These are phyloP conservation scores for Senna siamea DNA, from an alignment of 306 rosid genomes.

Conservation along the genomic window DNA sequence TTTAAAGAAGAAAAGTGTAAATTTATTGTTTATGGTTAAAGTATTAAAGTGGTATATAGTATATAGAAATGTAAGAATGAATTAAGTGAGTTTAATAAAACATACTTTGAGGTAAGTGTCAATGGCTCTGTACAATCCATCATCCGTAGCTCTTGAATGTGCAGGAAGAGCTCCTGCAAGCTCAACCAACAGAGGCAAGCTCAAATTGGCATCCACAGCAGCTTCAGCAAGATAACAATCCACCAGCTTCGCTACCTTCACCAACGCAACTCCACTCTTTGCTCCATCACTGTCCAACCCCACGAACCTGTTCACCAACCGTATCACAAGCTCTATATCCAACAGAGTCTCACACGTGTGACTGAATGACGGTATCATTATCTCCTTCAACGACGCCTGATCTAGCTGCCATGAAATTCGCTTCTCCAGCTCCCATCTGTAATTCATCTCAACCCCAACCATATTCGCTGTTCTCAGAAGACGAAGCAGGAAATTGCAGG, in stretches of 20 bases:
- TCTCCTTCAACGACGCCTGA: constrained; percentile 76
- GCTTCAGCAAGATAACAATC: constrained; percentile 83
- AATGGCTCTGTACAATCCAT: constrained; percentile 89
- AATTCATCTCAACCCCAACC: constrained; percentile 72
- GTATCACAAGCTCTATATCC: constrained; percentile 69
- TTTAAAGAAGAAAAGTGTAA: too few relatives aligned
- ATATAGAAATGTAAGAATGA: too few relatives aligned
- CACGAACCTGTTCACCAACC: constrained; percentile 77
- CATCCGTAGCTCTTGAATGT: constrained; percentile 80
- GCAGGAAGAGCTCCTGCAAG: constrained; percentile 79
- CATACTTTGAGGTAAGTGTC: constrained; percentile 92
- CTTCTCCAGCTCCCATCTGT: constrained; percentile 69
- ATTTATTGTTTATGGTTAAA: too few relatives aligned
- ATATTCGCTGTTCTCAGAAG: constrained; percentile 81
- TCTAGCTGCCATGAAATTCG: constrained; percentile 82
- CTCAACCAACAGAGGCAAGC: constrained; percentile 56
- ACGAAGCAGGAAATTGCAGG: constrained; percentile 86
- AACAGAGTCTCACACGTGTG: constrained; percentile 84
- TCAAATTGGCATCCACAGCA: constrained; percentile 67
- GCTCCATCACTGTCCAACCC: constrained; percentile 57
- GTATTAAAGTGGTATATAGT: too few relatives aligned
- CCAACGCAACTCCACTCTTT: constrained; percentile 62
- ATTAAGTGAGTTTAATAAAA: too few relatives aligned
- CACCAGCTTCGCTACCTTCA: constrained; percentile 81
- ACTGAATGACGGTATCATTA: constrained; percentile 87